Evolutionary conservation across 2,329 filamentous ascomycete species (phyloP).

Genomic region (Dothideomycetes sp.): DNA sequence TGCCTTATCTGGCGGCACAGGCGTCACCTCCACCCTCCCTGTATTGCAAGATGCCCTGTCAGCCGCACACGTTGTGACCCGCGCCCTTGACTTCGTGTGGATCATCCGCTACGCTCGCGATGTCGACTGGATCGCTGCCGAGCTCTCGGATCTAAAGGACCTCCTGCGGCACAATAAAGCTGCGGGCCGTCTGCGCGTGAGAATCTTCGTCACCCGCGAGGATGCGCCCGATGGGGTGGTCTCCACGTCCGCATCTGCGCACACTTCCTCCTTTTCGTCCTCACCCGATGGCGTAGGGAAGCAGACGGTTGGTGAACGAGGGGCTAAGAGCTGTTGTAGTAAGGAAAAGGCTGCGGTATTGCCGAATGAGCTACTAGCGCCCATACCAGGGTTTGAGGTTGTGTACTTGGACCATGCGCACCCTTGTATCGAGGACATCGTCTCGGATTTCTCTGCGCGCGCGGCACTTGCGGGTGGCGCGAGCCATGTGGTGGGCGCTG

Average conservation of each 20-base stretch:
- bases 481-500: conserved; percentile 8
- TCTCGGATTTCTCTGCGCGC: conserved; percentile 6
- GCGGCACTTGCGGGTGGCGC: conserved; percentile 6
- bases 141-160: conserved; percentile 5
- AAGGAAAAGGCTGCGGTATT: conserved; percentile 1
- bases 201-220: conserved; percentile 10
- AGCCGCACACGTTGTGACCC: neutral
- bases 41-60: conserved; percentile 45
- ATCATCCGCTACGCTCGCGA: conserved; percentile 7
- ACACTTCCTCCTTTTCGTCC: neutral
- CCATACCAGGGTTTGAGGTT: conserved; percentile 1
- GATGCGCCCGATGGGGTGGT: neutral
- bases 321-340: conserved; percentile 5
- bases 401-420: conserved; percentile 5
- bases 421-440: conserved; percentile 7
- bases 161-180: conserved; percentile 1
- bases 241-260: neutral
- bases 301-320: too few species aligned
- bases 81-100: conserved; percentile 9
- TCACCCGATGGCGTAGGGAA: neutral
- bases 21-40: conserved; percentile 60
- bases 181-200: conserved; percentile 2
- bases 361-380: conserved; percentile 1
- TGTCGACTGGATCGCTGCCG: conserved; percentile 7
- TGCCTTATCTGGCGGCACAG: conserved; percentile 37